Percentiles rank a stretch among this genome's conserved stretches.
Conservation (phyloP, 2,329 filamentous ascomycete genomes). For the Orbilia quercus region DNA sequence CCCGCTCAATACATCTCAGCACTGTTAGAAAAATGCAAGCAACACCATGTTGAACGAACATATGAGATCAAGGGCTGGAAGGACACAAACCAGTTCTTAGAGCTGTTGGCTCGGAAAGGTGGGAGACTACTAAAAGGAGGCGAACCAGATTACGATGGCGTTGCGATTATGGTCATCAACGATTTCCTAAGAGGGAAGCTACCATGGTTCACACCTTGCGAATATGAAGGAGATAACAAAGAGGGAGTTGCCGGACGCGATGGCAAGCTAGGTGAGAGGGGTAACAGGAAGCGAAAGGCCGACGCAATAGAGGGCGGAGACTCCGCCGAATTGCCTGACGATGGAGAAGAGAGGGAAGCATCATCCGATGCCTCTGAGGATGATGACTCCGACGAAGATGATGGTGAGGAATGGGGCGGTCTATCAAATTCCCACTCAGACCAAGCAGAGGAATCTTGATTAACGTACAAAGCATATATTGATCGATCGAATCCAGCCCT, state of each 20-base stretch:
- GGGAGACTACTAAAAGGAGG: conserved; percentile 88
- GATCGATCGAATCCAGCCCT: neutral
- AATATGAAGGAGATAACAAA: conserved; percentile 66
- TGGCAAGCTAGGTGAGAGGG: conserved; percentile 82
- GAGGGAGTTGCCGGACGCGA: conserved; percentile 85
- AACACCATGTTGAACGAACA: conserved; percentile 88
- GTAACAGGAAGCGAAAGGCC: conserved; percentile 76
- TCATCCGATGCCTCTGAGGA: conserved; percentile 57
- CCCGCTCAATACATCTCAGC: conserved; percentile 94
- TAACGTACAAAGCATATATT: neutral
- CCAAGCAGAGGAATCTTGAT: conserved; percentile 60
- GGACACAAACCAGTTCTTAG: conserved; percentile 83
- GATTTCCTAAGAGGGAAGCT: conserved; percentile 96
- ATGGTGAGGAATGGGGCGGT: too few relatives aligned
- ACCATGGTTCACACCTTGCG: conserved; percentile 75
- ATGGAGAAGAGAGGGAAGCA: conserved; percentile 65
- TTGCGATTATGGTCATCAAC: conserved; percentile 96
- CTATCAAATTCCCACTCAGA: conserved; percentile 57
- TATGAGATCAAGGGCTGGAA: conserved; percentile 87
- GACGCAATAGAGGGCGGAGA: conserved; percentile 62
- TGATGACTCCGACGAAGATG: conserved; percentile 39
- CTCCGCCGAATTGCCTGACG: conserved; percentile 61
- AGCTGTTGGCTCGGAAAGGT: conserved; percentile 84
- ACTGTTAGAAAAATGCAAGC: conserved; percentile 81
- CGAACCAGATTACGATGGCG: conserved; percentile 93